Conservation (phyloP, 805 yeast species). For the Barnettozyma pratensis region DNA sequence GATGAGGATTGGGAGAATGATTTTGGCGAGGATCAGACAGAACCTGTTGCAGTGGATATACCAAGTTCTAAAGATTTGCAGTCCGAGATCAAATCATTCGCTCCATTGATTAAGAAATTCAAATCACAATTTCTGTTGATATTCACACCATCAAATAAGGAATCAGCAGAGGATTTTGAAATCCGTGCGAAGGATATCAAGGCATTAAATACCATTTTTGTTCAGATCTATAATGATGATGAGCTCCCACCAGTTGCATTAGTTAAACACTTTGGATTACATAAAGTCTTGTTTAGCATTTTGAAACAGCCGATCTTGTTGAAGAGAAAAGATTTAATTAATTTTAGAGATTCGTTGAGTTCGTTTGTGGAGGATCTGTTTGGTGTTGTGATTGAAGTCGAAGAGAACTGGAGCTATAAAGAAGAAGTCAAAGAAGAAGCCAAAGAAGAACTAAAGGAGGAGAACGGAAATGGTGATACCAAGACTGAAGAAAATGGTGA, state of each 20-base stretch:
- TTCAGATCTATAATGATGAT: conserved; percentile 18
- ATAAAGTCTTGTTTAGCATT: conserved; percentile 28
- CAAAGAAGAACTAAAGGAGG: conserved; percentile 1
- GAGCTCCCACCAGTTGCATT: conserved; percentile 25
- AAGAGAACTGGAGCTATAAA: conserved; percentile 25
- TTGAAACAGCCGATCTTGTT: conserved; percentile 32
- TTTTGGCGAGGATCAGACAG: conserved; percentile 12
- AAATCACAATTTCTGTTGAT: conserved; percentile 25
- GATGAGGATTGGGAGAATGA: conserved; percentile 25
- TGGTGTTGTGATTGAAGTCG: conserved; percentile 24
- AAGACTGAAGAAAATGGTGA: neutral
- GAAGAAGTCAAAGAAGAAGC: neutral
- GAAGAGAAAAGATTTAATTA: conserved; percentile 10
- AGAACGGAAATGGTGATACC: neutral
- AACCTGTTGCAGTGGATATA: conserved; percentile 15
- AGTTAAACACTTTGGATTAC: conserved; percentile 27
- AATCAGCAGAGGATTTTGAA: conserved; percentile 10
- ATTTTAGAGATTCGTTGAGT: conserved; percentile 14
- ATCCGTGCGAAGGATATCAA: conserved; percentile 10
- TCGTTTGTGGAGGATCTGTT: conserved; percentile 23
- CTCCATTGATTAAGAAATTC: conserved; percentile 22
- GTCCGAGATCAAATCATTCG: conserved; percentile 14
- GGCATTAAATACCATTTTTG: conserved; percentile 20
- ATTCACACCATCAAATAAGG: conserved; percentile 7
- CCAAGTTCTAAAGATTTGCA: conserved; percentile 14